phyloP scores from a whole-genome alignment of 768 basidiomycete species.

The Dentipellis fragilis region DNA sequence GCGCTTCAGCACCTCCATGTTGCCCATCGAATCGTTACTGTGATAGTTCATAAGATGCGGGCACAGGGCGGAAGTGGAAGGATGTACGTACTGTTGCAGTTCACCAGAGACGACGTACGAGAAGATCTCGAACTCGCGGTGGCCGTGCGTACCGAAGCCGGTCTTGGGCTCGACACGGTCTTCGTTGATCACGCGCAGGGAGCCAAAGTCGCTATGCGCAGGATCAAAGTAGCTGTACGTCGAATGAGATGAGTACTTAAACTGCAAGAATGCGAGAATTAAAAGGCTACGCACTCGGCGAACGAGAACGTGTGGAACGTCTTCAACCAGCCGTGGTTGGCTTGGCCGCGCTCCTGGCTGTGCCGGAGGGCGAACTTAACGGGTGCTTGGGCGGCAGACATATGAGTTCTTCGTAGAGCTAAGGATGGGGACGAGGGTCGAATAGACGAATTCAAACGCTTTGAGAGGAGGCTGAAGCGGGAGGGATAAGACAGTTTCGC shows the following conservation, averaged over 20 bases:
- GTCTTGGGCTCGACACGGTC: constrained; percentile 67
- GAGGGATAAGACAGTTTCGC: neutral
- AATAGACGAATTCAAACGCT: neutral
- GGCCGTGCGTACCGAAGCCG: constrained; percentile 82
- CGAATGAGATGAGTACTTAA: neutral
- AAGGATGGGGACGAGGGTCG: neutral
- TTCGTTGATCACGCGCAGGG: constrained; percentile 87
- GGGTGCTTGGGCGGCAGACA: neutral
- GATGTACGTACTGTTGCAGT: constrained; percentile 63
- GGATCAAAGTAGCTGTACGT: neutral
- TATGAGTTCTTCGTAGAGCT: neutral
- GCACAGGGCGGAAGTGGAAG: neutral
- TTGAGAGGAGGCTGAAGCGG: neutral
- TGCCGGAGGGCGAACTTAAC: constrained; percentile 25
- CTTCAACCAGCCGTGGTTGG: constrained; percentile 49
- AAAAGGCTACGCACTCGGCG: constrained; percentile 30
- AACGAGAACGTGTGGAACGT: constrained; percentile 70
- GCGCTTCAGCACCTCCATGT: constrained; percentile 78
- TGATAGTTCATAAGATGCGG: neutral
- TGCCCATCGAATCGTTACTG: constrained; percentile 87
- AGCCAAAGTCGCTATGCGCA: constrained; percentile 37
- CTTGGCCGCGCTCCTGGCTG: constrained; percentile 34
- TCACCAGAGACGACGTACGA: constrained; percentile 74
- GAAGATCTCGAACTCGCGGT: constrained; percentile 87
- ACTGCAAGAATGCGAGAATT: neutral